Conservation (phyloP, 495 filamentous ascomycete species). For the Aspergillus hancockii region DNA sequence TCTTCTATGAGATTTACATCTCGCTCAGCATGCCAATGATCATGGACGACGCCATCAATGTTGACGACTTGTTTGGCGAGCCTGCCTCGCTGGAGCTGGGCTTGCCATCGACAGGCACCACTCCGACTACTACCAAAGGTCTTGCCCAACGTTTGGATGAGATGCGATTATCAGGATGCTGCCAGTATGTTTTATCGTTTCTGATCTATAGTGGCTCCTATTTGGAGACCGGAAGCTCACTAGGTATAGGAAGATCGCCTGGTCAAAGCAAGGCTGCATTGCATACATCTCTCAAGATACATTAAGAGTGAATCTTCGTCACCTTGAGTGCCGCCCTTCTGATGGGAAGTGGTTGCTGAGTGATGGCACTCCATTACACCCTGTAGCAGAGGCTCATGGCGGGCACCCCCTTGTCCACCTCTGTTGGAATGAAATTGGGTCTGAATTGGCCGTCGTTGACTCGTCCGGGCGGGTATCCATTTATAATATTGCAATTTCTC, state of each 20-base stretch:
- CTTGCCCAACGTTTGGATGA: constrained; percentile 77
- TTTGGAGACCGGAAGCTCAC: constrained; percentile 24
- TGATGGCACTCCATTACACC: constrained; percentile 50
- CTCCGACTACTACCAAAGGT: constrained; percentile 58
- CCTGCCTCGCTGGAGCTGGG: constrained; percentile 50
- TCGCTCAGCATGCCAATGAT: constrained; percentile 44
- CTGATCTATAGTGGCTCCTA: neutral
- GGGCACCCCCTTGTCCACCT: constrained; percentile 67
- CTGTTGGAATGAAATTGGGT: constrained; percentile 72
- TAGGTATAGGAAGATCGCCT: constrained; percentile 68
- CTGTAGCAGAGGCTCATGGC: constrained; percentile 46
- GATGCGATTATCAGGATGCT: constrained; percentile 74
- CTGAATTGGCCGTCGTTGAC: constrained; percentile 78
- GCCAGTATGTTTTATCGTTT: constrained; percentile 62
- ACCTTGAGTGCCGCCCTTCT: constrained; percentile 67
- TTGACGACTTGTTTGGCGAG: constrained; percentile 79
- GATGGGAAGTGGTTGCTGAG: constrained; percentile 80
- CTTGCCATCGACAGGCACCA: constrained; percentile 55
- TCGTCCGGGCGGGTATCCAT: constrained; percentile 71
- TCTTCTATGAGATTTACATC: neutral
- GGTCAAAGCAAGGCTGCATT: constrained; percentile 88
- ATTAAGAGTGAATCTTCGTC: constrained; percentile 64
- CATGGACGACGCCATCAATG: constrained; percentile 71
- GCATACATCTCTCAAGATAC: constrained; percentile 78
- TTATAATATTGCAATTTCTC: constrained; percentile 57